Base-by-base conservation (phyloP, 1,284 basidiomycete species). In the Trichosporon sp. region DNA sequence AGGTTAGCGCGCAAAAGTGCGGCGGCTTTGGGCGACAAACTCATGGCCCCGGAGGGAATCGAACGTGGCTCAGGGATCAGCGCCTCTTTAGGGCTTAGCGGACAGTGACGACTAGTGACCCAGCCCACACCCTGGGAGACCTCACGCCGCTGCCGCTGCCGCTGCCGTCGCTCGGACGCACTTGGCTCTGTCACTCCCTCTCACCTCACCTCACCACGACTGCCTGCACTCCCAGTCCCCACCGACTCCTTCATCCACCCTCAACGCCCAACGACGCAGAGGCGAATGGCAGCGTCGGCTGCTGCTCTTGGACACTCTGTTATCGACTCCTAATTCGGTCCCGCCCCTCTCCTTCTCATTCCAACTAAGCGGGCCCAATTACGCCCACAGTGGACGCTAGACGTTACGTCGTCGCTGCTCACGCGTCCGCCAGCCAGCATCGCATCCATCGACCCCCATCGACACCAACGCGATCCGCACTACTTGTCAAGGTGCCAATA, bases 341-440 rank as follows among this genome's bases (percentile, higher is more conserved):
- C 49, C 49, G 25, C 49, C 14, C n/a, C 49, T 31, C 21, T 54
- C 49, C 19, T 54, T 54, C 49, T n/a, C 49, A 29, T 29, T 29
- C 27, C 49, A 25, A 54, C 49, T 11, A 25, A 29, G 27, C 49
- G 25, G 49, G 25, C 27, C 49, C 4, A 54, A 27, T n/a, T 31
- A 14, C 49, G 49, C 49, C 49, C 49, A 31, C 49, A 29, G 49
- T 27, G n/a, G 8, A 54, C 49, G 27, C 49, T 31, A n/a, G 16
- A 54, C 49, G 49, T 54, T 29, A 54, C 49, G 49, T 54, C 49
- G 49, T 54, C 49, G 49, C 25, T 54, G 49, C 49, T 54, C 49
- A 54, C 49, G 25, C 49, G 49, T 54, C 27, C 21, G 49, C 27
- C 49, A 29, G 49, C 49, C 49, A 29, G 49, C 49, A 54, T 29